phyloP scores from a whole-genome alignment of 352 stramenopile species.

The Phytophthora megakarya region DNA sequence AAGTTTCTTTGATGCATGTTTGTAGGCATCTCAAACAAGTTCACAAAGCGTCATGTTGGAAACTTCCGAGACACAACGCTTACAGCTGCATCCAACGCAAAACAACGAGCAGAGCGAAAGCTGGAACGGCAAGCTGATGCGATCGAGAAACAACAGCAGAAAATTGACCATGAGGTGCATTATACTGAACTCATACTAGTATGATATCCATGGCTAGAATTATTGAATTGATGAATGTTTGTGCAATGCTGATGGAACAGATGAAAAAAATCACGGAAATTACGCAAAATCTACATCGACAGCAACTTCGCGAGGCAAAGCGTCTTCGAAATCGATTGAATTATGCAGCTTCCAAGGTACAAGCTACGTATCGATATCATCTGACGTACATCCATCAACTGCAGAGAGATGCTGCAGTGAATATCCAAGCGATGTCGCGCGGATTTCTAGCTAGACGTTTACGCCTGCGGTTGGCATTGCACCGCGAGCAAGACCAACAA shows the following conservation, averaged over 20 bases:
- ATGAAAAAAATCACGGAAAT: slow-evolving; percentile 83
- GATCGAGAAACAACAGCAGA: slow-evolving; percentile 81
- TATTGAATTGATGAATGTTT: background rate
- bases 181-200: background rate
- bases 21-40: slow-evolving; percentile 83
- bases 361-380: slow-evolving; percentile 47
- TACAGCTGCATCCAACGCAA: slow-evolving; percentile 68
- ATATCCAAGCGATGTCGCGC: slow-evolving; percentile 57
- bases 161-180: slow-evolving; percentile 73
- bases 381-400: slow-evolving; percentile 10
- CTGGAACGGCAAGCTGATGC: slow-evolving; percentile 65
- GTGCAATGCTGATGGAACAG: slow-evolving; percentile 24
- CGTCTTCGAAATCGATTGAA: slow-evolving; percentile 58
- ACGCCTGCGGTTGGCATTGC: slow-evolving; percentile 12
- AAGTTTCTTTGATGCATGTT: background rate
- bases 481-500: slow-evolving; percentile 21
- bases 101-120: slow-evolving; percentile 65
- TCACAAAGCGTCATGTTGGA: slow-evolving; percentile 68
- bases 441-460: slow-evolving; percentile 30
- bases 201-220: background rate
- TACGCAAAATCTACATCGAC: slow-evolving; percentile 63
- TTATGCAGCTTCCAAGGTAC: slow-evolving; percentile 56
- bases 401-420: slow-evolving; percentile 36
- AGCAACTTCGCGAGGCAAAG: slow-evolving; percentile 73
- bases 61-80: slow-evolving; percentile 84